Evolutionary conservation across 169 alveolate genomes (phyloP), one percentile per base, ranked within the genome.

Genomic region (Plasmodium ovale): DNA sequence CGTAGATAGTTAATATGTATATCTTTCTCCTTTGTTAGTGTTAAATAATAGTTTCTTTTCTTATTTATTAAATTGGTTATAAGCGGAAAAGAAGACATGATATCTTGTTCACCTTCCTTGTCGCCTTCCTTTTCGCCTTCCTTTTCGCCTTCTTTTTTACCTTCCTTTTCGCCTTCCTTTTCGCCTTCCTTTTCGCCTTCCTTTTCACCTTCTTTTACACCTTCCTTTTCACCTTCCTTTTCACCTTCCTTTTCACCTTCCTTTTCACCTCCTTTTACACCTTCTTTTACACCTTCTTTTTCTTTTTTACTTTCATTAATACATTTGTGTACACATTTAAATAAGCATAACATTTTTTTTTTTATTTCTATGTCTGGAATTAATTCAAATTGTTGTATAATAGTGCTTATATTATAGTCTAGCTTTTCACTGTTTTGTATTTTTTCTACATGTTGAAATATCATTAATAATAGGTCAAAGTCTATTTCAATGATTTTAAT

Each of bases 361-460:
- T 82, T 82, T 10, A 82, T 82, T 65, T 82, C 90, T 1, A 82
- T 70, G 16, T 82, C 77, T 16, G 90, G 90, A 3, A 82, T 67
- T 27, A 35, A n/a, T 33, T 82, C 84, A 37, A 31, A 65, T 21
- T 68, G 33, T 3, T 65, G 54, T 23, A 82, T 42, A 29, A 82
- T 64, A 27, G 29, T n/a, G 39, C 33, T 53, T 2, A 82, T 60
- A 54, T 67, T 21, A 37, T 47, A 51, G 6, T 31, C 54, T 35
- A 82, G 23, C 3, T 21, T 25, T 5, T 29, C 19, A 5, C 33
- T 59, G 35, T 37, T 35, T 12, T 68, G 14, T n/a, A 82, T 65
- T n/a, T 82, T 19, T 9, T 25, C 42, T 21, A 54, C 23, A 31
- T 49, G 25, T 27, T 64, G 31, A 65, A 82, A 64, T 12, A 82